Evolutionary conservation across 2,329 filamentous ascomycete species (phyloP), one percentile per base, ranked within the genome.

Genomic region (Didymella keratinophila): DNA sequence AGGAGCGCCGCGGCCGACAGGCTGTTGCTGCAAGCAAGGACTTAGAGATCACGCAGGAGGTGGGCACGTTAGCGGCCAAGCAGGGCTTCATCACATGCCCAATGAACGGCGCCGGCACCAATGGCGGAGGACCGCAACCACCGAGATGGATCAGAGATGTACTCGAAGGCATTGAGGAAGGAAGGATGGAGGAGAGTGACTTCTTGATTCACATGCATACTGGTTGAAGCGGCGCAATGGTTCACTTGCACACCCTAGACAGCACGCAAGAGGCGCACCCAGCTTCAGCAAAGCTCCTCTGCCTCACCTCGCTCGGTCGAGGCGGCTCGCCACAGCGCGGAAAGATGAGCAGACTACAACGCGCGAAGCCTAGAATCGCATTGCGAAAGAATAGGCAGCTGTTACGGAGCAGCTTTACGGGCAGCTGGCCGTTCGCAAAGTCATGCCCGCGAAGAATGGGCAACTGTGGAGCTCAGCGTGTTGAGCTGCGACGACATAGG

Each of bases 191-290:
- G 28, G 67, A 67, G 39, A 63, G 63, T 47, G 71, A 72, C 47
- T 69, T 72, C 50, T 74, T 67, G 68, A 67, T 67, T 14, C 59
- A 71, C 42, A 66, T 61, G 18, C 67, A 65, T 61, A 60, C 56
- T 23, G 51, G 46, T 14, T 60, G 42, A 48, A 10, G 7, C 7
- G 18, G 21, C 6, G 10, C 16, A 32, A 27, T 16, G 12, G 37
- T 20, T 20, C 39, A 43, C 12, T 16, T 23, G 18, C 27, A 14
- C 20, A 14, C 16, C 43, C 12, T 41, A 3, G n/a, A 34, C 10
- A 6, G 4, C 30, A n/a, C 39, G 3, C 14, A n/a, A 14, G 7
- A n/a, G 12, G n/a, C 20, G 28, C 16, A 42, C 43, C 9, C 2
- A 21, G 36, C 37, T 16, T 30, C 4, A 43, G 16, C 7, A 27